A percentile compares a stretch with the other conserved stretches of the same genome.
Conservation (phyloP, 1,139 yeast species). For the Yamadazyma epiphylla region DNA sequence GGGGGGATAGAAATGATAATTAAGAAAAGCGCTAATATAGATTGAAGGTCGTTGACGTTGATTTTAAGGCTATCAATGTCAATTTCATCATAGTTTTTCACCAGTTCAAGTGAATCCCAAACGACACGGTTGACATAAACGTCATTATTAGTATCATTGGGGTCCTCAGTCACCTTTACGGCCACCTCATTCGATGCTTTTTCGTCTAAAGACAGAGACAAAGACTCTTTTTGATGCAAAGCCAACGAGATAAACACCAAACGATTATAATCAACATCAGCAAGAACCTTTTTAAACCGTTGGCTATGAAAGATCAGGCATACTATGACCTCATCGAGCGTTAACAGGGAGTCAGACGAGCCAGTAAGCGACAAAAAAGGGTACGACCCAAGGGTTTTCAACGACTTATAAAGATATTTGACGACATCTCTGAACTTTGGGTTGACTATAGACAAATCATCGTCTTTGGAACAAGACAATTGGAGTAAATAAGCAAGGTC, state of each 20-base stretch:
- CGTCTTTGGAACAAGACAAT: constrained; percentile 10
- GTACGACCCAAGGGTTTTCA: constrained; percentile 24
- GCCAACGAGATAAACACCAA: constrained; percentile 23
- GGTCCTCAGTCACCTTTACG: no score
- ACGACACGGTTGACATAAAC: no score
- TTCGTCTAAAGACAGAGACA: no score
- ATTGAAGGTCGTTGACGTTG: constrained; percentile 29
- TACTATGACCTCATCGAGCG: constrained; percentile 21
- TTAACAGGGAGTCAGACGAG: constrained; percentile 11
- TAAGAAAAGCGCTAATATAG: constrained; percentile 41
- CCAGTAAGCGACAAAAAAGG: no score
- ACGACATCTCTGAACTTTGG: constrained; percentile 9
- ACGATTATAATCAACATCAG: no score
- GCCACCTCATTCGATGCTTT: no score
- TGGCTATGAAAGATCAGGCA: constrained; percentile 25
- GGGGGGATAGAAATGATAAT: constrained; percentile 23
- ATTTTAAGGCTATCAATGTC: constrained; percentile 30
- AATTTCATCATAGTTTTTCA: constrained; percentile 20
- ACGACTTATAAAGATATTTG: constrained; percentile 18
- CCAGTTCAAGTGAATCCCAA: constrained; percentile 11
- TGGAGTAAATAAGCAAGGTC: constrained; percentile 22
- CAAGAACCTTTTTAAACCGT: constrained; percentile 18
- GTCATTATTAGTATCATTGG: no score
- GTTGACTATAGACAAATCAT: constrained; percentile 5
- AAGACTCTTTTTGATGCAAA: no score